Base-by-base conservation (phyloP, 805 yeast genomes). In the Isabelozyma pseudorhagii region DNA sequence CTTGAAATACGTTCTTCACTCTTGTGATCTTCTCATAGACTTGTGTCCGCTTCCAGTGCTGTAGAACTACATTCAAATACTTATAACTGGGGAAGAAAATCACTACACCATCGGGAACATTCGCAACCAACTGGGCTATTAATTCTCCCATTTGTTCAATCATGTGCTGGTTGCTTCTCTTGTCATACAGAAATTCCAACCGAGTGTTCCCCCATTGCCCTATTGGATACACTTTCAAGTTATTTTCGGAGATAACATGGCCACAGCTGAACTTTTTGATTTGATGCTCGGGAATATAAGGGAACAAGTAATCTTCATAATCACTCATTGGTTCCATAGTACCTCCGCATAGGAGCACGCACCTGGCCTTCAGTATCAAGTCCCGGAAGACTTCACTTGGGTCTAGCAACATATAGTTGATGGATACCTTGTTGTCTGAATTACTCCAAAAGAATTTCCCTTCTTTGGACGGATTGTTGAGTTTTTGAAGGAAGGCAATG, bases 281-380 rank as follows among this genome's bases (percentile, higher is more conserved):
- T 41, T 77, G 55, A 0, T 64, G 59, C 0, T 58, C 48, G 0
- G 66, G 53, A 1, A 73, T 56, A 41, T 80, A 76, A 0, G 96
- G 96, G 45, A 89, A 81, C 38, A 91, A 67, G 53, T 77, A 80
- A n/a, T 81, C 71, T 5, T 78, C 66, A 61, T 84, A 87, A 54
- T 92, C 97, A n/a, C 74, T 60, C 34, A 84, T 73, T 0, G 97
- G 97, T 61, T 88, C 93, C 97, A 91, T 89, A 0, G 98, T 92
- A 11, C 98, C 98, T 36, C 98, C 98, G 1, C 97, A 94, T 3
- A 92, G 63, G 1, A 93, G 72, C 0, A 92, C 86, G 63, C 92
- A 85, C 54, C 76, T 76, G 0, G 90, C 75, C 11, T 81, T 78
- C 3, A 82, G 81, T 0, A 89, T 81, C 3, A 93, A 73, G 2